phyloP scores from a whole-genome alignment of 2,329 filamentous ascomycete species.

The Fusarium irregulare region DNA sequence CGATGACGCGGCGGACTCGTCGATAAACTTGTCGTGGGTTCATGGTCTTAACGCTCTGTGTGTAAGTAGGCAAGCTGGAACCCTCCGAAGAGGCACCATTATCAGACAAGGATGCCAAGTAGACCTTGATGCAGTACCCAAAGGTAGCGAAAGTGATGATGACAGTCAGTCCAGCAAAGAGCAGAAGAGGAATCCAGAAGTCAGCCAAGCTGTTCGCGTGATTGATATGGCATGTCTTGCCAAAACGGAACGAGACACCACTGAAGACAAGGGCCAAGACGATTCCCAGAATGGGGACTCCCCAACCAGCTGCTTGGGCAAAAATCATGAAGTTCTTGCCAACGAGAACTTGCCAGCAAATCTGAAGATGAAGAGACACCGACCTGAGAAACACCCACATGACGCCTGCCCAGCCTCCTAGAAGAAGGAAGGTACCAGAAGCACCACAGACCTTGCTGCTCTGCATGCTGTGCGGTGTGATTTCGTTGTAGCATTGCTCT shows the following conservation, averaged over 20 bases:
- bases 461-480: constrained; percentile 94
- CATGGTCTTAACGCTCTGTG: constrained; percentile 78
- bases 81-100: constrained; percentile 75
- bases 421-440: constrained; percentile 85
- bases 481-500: constrained; percentile 85
- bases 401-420: constrained; percentile 85
- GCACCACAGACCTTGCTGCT: constrained; percentile 84
- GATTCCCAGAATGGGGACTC: constrained; percentile 80
- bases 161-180: constrained; percentile 79
- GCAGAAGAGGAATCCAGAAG: constrained; percentile 90
- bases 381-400: constrained; percentile 94
- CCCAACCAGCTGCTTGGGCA: constrained; percentile 84
- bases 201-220: constrained; percentile 83
- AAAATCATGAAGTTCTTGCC: constrained; percentile 90
- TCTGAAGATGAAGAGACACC: constrained; percentile 93
- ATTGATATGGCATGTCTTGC: constrained; percentile 93
- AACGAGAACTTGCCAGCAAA: constrained; percentile 95
- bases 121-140: constrained; percentile 94
- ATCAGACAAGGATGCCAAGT: constrained; percentile 84
- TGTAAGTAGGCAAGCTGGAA: constrained; percentile 76
- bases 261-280: constrained; percentile 83
- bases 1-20: constrained; percentile 85
- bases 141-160: constrained; percentile 88
- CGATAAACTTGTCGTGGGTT: constrained; percentile 89
- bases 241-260: constrained; percentile 94